A percentile compares a stretch with the other conserved stretches of the same genome.
Conservation (phyloP, 495 filamentous ascomycete species). For the Neurospora sp. region DNA sequence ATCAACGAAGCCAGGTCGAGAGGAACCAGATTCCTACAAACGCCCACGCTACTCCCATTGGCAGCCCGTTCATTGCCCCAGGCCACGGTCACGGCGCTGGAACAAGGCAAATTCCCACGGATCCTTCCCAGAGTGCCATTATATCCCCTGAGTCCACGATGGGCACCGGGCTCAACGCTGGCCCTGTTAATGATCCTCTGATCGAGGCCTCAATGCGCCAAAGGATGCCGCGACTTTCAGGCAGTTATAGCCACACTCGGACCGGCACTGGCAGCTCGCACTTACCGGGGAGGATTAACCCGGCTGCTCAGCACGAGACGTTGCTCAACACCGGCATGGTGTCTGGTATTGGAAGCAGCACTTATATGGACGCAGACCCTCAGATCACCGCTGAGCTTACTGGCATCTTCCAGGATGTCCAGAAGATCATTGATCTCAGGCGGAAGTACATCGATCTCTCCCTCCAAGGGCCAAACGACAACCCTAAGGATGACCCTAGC, state of each 20-base stretch:
- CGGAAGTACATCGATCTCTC: slow-evolving; percentile 87
- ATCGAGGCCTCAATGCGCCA: not conserved
- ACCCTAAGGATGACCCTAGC: slow-evolving; percentile 71
- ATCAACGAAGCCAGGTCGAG: slow-evolving; percentile 74
- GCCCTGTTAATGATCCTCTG: slow-evolving; percentile 1
- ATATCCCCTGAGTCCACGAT: slow-evolving; percentile 8
- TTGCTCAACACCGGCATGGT: slow-evolving; percentile 16
- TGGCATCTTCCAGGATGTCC: slow-evolving; percentile 79
- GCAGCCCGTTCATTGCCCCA: slow-evolving; percentile 39
- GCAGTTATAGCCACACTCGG: slow-evolving; percentile 11
- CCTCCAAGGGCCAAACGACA: slow-evolving; percentile 65
- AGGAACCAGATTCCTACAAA: slow-evolving; percentile 38
- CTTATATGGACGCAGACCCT: slow-evolving; percentile 49
- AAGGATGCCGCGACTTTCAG: not conserved
- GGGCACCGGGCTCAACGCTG: slow-evolving; percentile 4
- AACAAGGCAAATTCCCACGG: slow-evolving; percentile 9
- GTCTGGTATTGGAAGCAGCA: slow-evolving; percentile 24
- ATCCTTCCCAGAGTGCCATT: slow-evolving; percentile 7
- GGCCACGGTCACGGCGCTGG: slow-evolving; percentile 21
- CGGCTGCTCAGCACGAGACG: slow-evolving; percentile 19
- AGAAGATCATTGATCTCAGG: slow-evolving; percentile 71
- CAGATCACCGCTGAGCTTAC: slow-evolving; percentile 71
- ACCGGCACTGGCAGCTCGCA: slow-evolving; percentile 10
- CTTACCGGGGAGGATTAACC: slow-evolving; percentile 17
- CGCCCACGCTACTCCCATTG: slow-evolving; percentile 34